Base-by-base conservation (phyloP, 106 monocot species). In the Xerophyta viscosa region DNA sequence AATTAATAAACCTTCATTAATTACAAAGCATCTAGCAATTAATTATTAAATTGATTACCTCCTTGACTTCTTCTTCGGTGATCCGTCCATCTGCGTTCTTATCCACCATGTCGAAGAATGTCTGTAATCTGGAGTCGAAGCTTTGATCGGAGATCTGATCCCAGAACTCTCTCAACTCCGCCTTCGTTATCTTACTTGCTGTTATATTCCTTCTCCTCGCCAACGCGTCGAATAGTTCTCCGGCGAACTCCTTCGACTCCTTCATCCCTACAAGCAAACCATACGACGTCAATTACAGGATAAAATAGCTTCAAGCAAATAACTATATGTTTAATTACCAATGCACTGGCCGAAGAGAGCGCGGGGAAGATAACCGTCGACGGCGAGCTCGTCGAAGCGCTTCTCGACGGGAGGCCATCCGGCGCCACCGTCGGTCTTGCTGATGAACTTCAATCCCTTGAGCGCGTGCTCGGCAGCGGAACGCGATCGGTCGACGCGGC, bases 81-180 rank as follows among this genome's bases (percentile, higher is more conserved):
- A 96, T 81, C 42, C 84, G 54, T 4, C 94, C 94, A 65, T 96
- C 94, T 4, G 88, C 88, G 61, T 96, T 74, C 78, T 85, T 84
- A 68, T 96, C 94, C 14, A 96, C 85, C 90, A 96, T 96, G 82
- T 96, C 96, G 26, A 96, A 96, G 65, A 96, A 96, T 8, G 85
- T 96, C 45, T 96, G 96, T 5, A 96, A 89, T 37, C 89, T 56
- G 29, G 76, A 68, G 54, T 96, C 96, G 63, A 96, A 96, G 62
- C 96, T 96, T 56, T 72, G 77, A 43, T 96, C 89, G 2, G 89
- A 46, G 56, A 89, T 96, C 66, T 80, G 96, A 28, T 96, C 88
- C 89, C 96, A 96, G 56, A 96, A 96, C 64, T 89, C 96, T 25
- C 59, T 63, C 19, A 96, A 62, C 65, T 89, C 87, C 5, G 67